Conservation (phyloP, 345 rosid species). For the Reutealis trisperma region DNA sequence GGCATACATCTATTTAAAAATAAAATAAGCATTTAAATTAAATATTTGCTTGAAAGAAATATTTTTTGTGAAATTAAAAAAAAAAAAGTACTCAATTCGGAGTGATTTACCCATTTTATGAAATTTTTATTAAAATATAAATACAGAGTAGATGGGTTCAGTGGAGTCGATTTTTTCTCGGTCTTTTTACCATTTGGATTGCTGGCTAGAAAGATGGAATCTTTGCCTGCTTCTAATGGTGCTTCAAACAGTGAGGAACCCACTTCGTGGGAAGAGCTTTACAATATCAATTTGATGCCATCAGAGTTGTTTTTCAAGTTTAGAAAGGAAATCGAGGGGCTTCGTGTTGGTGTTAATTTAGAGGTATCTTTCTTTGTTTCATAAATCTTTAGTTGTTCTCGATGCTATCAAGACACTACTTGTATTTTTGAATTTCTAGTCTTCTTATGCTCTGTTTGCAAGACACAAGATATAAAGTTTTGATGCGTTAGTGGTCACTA, state of each 20-base stretch:
- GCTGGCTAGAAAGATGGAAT: conserved; percentile 41
- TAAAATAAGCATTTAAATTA: too few relatives aligned
- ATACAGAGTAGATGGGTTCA: not conserved
- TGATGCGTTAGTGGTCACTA: not conserved
- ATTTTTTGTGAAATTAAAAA: too few relatives aligned
- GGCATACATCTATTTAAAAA: too few relatives aligned
- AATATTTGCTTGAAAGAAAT: too few relatives aligned
- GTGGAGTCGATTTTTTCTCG: not conserved
- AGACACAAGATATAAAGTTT: too few relatives aligned
- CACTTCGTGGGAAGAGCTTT: conserved; percentile 82
- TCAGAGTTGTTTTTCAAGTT: conserved; percentile 85
- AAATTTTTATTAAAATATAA: not conserved
- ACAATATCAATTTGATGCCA: conserved; percentile 69
- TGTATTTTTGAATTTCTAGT: too few relatives aligned
- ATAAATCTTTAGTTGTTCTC: not conserved
- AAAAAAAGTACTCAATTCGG: too few relatives aligned
- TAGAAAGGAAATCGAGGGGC: conserved; percentile 78
- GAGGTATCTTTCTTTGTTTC: conserved; percentile 49
- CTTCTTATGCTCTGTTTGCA: not conserved
- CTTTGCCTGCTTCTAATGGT: not conserved
- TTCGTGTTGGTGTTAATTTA: conserved; percentile 84
- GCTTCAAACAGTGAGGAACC: conserved; percentile 53
- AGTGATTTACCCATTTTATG: too few relatives aligned
- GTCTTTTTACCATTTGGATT: not conserved
- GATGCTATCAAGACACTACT: not conserved